Evolutionary conservation across 371 early-diverging fungal genomes (phyloP).

Genomic region (Apophysomyces variabilis): DNA sequence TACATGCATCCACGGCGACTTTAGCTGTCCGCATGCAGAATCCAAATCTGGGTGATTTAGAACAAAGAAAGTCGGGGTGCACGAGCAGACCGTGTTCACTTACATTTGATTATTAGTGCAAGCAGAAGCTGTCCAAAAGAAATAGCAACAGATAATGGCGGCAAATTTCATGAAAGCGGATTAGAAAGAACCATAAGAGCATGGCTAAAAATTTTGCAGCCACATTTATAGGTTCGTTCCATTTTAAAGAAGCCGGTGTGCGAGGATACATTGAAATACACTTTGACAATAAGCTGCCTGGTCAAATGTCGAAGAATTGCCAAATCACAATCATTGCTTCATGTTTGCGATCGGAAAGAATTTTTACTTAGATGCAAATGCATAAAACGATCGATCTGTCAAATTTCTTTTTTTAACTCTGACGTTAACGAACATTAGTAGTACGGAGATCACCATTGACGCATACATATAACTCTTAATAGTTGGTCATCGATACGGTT

Average conservation of each 20-base stretch:
- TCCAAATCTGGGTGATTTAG: conserved; percentile 11
- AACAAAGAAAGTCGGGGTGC: not conserved
- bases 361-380: too few species aligned
- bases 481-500: too few species aligned
- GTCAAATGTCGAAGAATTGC: too few species aligned
- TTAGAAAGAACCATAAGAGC: not conserved
- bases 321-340: not conserved
- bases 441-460: too few species aligned
- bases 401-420: too few species aligned
- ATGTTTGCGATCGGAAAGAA: not conserved
- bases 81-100: not conserved
- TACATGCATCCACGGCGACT: conserved; percentile 17
- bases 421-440: too few species aligned
- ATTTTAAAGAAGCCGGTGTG: not conserved
- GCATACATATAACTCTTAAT: too few species aligned
- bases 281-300: too few species aligned
- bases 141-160: not conserved
- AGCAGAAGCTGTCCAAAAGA: not conserved
- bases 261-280: not conserved
- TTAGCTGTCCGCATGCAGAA: conserved; percentile 24
- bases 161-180: not conserved
- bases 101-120: conserved; percentile 18
- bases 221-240: not conserved
- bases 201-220: not conserved
- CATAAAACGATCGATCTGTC: too few species aligned